A percentile compares a stretch with the other conserved stretches of the same genome.
phyloP scores from a whole-genome alignment of 2,329 filamentous ascomycete species.

The Paecilomyces sp. region DNA sequence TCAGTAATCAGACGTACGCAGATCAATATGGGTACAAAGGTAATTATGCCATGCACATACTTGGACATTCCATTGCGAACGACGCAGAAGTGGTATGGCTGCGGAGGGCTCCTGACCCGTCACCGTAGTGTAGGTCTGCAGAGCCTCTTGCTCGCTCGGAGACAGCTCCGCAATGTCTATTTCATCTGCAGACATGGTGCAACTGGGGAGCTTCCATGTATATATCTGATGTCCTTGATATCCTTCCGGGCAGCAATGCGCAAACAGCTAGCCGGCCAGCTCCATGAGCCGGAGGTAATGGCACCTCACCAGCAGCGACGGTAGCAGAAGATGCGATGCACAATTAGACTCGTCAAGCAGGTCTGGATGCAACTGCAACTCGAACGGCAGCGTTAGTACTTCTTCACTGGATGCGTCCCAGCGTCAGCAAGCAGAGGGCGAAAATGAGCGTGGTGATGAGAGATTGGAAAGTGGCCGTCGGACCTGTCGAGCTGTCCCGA shows the following conservation, averaged over 20 bases:
- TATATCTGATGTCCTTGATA: background rate
- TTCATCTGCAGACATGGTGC: constrained; percentile 40
- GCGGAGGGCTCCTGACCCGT: constrained; percentile 74
- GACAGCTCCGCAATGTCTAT: constrained; percentile 60
- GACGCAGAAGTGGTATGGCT: constrained; percentile 69
- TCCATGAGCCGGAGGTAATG: background rate
- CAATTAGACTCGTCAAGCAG: background rate
- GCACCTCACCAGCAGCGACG: background rate
- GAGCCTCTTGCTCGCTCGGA: constrained; percentile 68
- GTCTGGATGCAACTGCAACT: background rate
- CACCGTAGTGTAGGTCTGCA: constrained; percentile 82
- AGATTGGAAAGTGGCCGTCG: background rate
- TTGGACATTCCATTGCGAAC: constrained; percentile 95
- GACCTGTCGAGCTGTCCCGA: constrained; percentile 7
- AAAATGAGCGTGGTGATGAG: background rate
- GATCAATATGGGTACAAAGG: background rate
- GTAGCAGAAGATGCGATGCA: background rate
- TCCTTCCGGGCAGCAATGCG: background rate
- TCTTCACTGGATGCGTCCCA: background rate
- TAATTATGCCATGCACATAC: constrained; percentile 37
- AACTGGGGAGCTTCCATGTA: constrained; percentile 2
- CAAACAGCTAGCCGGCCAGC: background rate
- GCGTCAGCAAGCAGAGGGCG: background rate
- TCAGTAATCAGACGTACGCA: constrained; percentile 2
- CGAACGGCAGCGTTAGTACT: background rate